Base-by-base conservation (phyloP, 2,329 filamentous ascomycete species). In the Microsporum canis region DNA sequence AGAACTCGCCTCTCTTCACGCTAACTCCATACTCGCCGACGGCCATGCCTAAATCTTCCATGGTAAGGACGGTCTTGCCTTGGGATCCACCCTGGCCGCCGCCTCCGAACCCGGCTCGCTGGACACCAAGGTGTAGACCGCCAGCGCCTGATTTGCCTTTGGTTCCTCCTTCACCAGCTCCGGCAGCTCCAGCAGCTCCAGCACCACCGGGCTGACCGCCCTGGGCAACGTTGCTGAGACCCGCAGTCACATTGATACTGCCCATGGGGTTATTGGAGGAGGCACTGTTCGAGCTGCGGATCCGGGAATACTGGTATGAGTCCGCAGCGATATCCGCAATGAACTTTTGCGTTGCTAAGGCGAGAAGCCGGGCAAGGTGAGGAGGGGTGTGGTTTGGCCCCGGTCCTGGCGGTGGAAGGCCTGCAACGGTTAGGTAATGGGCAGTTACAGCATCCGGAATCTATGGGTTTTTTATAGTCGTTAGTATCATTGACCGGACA, bases 41-140 rank as follows among this genome's bases (percentile, higher is more conserved):
- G 0, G 94, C 94, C 91, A 97, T 97, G 14, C 94, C 94, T 68
- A 99, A 75, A 73, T 99, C 94, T 76, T 99, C 94, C 94, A 99
- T 97, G 0, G 94, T 97, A 64, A 99, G 80, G 60, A 99, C 92
- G 17, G 94, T 96, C 65, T 91, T 82, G 65, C 95, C 95, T 77
- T 95, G 89, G 5, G 75, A 75, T 60, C 86, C 88, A 1, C 89
- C 89, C 33, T 91, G 91, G 69, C 91, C 89, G 0, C 91, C 91
- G 67, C 92, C 92, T 65, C 92, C 94, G 70, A 86, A 92, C 0
- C 89, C 89, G 29, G 88, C 84, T 58, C 89, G 78, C 77, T 91
- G 88, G 63, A 88, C 87, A 2, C 86, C 90, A 65, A 88, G 77
- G 71, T 86, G 82, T 1, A 67, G 84, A 59, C 78, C 65, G 10